These are phyloP conservation scores for Torulaspora globosa DNA, from an alignment of 1,139 yeast species.

Conservation along the genomic window DNA sequence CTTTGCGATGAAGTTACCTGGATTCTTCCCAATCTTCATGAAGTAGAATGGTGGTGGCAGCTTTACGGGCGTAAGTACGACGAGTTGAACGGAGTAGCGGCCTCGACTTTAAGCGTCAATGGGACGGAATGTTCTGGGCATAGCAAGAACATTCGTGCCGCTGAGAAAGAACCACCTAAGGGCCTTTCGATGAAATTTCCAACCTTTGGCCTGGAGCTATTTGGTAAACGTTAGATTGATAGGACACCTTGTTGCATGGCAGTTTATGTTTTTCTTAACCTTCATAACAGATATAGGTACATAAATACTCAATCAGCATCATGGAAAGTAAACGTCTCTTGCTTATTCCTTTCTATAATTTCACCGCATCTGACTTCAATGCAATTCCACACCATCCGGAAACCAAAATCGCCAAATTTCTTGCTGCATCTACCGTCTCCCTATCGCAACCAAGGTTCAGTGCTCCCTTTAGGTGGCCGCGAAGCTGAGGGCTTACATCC, in stretches of 20 bases:
- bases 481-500: conserved; percentile 90
- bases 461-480: conserved; percentile 88
- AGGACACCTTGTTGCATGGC: neutral
- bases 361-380: conserved; percentile 46
- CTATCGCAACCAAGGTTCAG: conserved; percentile 67
- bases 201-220: conserved; percentile 23
- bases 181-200: conserved; percentile 19
- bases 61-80: conserved; percentile 71
- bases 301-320: neutral
- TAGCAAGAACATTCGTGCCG: neutral
- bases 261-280: neutral
- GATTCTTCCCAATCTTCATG: conserved; percentile 61
- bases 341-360: conserved; percentile 17
- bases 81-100: conserved; percentile 62
- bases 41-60: conserved; percentile 85
- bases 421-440: conserved; percentile 58
- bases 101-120: neutral
- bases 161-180: conserved; percentile 8
- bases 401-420: conserved; percentile 61
- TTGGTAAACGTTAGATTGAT: conserved; percentile 18
- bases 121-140: neutral
- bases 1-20: conserved; percentile 44
- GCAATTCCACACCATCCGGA: conserved; percentile 71
- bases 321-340: neutral
- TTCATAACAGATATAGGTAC: neutral